These are phyloP conservation scores for Camellia oleifera DNA, from an alignment of 179 eudicot species.

Conservation along the genomic window DNA sequence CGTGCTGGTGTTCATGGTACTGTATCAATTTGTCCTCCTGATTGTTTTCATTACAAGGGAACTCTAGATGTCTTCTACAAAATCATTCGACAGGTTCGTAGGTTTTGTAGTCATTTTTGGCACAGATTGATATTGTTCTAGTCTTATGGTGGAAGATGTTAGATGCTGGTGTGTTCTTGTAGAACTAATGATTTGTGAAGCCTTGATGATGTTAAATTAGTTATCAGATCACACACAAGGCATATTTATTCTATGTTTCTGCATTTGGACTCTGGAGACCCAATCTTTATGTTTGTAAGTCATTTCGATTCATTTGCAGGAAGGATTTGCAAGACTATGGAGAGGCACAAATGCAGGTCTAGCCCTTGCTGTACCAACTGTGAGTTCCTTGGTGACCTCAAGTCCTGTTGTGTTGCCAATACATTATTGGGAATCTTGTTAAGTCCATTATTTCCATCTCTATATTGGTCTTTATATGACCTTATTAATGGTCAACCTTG, in stretches of 20 bases:
- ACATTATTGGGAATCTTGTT: slow-evolving; percentile 8
- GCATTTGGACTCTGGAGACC: neutral
- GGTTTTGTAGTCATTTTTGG: neutral
- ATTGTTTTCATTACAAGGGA: slow-evolving; percentile 96
- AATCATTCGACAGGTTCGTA: slow-evolving; percentile 78
- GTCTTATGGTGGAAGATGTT: neutral
- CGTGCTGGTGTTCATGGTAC: slow-evolving; percentile 96
- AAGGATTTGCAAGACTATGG: slow-evolving; percentile 84
- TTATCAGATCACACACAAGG: neutral
- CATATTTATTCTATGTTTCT: neutral
- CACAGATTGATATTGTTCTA: neutral
- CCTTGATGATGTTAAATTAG: neutral
- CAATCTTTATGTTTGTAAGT: neutral
- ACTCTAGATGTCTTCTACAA: slow-evolving; percentile 83
- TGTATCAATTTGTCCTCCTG: slow-evolving; percentile 95
- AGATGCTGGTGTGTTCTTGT: neutral
- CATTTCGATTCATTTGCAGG: slow-evolving; percentile 49
- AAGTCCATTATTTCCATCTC: slow-evolving; percentile 6
- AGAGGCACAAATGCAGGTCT: slow-evolving; percentile 96
- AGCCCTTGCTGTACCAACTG: slow-evolving; percentile 90
- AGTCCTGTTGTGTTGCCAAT: neutral
- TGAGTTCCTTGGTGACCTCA: slow-evolving; percentile 33
- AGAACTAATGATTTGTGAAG: neutral
- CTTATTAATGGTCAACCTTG: slow-evolving; percentile 7
- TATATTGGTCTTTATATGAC: neutral